phyloP scores from a whole-genome alignment of 202 grass and related monocot species.

The Digitaria exilis region DNA sequence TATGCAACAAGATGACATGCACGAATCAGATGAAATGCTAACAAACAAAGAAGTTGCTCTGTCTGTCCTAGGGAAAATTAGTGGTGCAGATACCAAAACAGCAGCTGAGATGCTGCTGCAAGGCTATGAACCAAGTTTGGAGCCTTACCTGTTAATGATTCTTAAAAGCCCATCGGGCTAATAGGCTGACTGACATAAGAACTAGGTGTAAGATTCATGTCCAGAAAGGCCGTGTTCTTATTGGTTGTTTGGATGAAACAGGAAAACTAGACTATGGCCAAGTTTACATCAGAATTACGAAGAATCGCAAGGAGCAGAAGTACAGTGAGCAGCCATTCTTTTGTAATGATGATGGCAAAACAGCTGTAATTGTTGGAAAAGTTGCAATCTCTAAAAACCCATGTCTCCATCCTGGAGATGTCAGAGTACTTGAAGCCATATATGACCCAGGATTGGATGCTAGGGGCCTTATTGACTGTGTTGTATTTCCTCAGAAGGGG shows the following conservation, averaged over 20 bases:
- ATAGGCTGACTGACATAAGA: conserved; percentile 78
- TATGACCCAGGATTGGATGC: conserved; percentile 66
- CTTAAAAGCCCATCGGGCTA: conserved; percentile 81
- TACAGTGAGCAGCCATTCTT: conserved; percentile 52
- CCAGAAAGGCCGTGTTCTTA: conserved; percentile 82
- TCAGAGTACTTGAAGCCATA: conserved; percentile 88
- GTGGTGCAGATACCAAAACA: conserved; percentile 60
- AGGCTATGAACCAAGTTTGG: conserved; percentile 77
- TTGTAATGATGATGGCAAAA: conserved; percentile 48
- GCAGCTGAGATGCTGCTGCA: conserved; percentile 67
- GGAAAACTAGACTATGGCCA: conserved; percentile 78
- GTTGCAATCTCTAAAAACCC: conserved; percentile 87
- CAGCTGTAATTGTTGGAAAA: conserved; percentile 67
- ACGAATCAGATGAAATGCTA: conserved; percentile 72
- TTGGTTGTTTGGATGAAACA: conserved; percentile 92
- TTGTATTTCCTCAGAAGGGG: conserved; percentile 87
- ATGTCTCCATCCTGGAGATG: conserved; percentile 93
- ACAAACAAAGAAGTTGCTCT: conserved; percentile 74
- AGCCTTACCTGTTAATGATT: conserved; percentile 88
- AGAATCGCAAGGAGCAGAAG: conserved; percentile 70
- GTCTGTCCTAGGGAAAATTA: conserved; percentile 63
- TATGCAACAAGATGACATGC: conserved; percentile 79
- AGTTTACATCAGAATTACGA: conserved; percentile 78
- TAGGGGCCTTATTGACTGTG: conserved; percentile 75
- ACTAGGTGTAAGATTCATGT: conserved; percentile 83